Evolutionary conservation across 1,284 basidiomycete species (phyloP).

Genomic region (Ustilago xerochloae): DNA sequence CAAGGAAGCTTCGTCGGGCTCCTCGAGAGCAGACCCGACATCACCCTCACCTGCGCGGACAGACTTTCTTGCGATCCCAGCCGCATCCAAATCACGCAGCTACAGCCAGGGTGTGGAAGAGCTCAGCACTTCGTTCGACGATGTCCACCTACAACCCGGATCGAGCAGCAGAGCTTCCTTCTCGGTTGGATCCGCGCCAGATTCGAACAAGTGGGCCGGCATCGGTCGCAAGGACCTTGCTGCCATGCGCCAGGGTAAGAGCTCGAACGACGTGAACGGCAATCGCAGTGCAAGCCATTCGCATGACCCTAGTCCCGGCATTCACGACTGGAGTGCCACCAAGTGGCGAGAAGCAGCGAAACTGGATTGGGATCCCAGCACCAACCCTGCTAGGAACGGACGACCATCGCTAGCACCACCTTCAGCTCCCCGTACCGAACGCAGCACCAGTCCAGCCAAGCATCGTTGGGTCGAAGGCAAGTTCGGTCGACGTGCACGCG

Average conservation of each 20-base stretch:
- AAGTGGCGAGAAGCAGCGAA: slow-evolving; percentile 47
- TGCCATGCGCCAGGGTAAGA: slow-evolving; percentile 32
- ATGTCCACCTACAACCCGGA: slow-evolving; percentile 1
- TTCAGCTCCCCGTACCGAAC: slow-evolving; percentile 8
- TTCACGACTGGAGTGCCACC: slow-evolving; percentile 42
- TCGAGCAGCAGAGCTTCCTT: slow-evolving; percentile 27
- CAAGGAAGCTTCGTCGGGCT: background rate
- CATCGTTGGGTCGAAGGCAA: slow-evolving; percentile 62
- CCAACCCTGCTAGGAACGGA: slow-evolving; percentile 6
- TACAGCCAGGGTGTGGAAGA: slow-evolving; percentile 25
- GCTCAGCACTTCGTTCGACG: slow-evolving; percentile 8
- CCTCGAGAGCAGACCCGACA: background rate
- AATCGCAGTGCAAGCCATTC: background rate
- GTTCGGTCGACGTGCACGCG: slow-evolving; percentile 65
- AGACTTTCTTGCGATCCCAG: slow-evolving; percentile 12
- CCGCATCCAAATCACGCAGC: slow-evolving; percentile 28
- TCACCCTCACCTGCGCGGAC: background rate
- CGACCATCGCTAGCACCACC: slow-evolving; percentile 12
- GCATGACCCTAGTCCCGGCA: slow-evolving; percentile 38
- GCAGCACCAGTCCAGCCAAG: slow-evolving; percentile 27
- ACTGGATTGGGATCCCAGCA: slow-evolving; percentile 42
- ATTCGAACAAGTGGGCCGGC: slow-evolving; percentile 34
- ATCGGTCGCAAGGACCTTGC: slow-evolving; percentile 59
- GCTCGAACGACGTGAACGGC: slow-evolving; percentile 6
- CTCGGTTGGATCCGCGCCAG: slow-evolving; percentile 5